Conservation (phyloP, 495 filamentous ascomycete species). For the Hyphodiscus hymeniophilus region DNA sequence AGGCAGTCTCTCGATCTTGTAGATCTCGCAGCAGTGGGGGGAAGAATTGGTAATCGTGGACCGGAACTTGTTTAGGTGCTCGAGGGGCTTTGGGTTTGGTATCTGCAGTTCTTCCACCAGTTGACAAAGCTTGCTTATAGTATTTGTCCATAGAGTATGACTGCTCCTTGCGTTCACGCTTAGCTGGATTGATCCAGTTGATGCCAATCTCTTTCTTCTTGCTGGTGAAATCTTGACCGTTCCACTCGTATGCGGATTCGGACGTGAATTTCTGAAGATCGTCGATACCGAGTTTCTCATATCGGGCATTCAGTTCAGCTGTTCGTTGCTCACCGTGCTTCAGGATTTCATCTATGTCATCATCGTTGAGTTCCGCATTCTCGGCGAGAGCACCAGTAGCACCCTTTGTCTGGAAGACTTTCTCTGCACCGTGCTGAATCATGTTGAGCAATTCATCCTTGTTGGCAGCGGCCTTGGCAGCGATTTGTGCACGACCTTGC, state of each 20-base stretch:
- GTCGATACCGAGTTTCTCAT: conserved; percentile 96
- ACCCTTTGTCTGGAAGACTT: conserved; percentile 69
- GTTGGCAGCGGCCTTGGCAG: conserved; percentile 74
- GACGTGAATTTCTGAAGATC: conserved; percentile 97
- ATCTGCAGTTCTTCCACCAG: conserved; percentile 76
- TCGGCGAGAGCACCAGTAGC: conserved; percentile 46
- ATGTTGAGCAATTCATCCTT: conserved; percentile 95
- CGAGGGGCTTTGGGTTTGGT: conserved; percentile 92
- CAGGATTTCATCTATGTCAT: conserved; percentile 84
- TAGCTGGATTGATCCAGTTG: conserved; percentile 97
- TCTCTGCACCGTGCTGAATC: conserved; percentile 98
- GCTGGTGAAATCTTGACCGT: conserved; percentile 88
- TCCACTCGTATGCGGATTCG: conserved; percentile 98
- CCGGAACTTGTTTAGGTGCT: conserved; percentile 82
- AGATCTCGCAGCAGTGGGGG: conserved; percentile 72
- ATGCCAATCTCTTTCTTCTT: conserved; percentile 91
- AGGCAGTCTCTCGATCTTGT: conserved; percentile 93
- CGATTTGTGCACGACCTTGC: conserved; percentile 91
- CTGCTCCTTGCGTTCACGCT: conserved; percentile 97
- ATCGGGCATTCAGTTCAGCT: conserved; percentile 80
- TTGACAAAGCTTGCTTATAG: conserved; percentile 85
- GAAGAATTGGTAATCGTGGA: conserved; percentile 98
- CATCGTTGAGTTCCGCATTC: conserved; percentile 63
- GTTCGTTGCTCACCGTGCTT: conserved; percentile 83
- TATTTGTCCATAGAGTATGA: conserved; percentile 99